A percentile compares a stretch with the other conserved stretches of the same genome.
Evolutionary conservation across 225 moss, liverwort and hornwort genomes (phyloP).

Genomic region (Physcomitrellopsis africana): DNA sequence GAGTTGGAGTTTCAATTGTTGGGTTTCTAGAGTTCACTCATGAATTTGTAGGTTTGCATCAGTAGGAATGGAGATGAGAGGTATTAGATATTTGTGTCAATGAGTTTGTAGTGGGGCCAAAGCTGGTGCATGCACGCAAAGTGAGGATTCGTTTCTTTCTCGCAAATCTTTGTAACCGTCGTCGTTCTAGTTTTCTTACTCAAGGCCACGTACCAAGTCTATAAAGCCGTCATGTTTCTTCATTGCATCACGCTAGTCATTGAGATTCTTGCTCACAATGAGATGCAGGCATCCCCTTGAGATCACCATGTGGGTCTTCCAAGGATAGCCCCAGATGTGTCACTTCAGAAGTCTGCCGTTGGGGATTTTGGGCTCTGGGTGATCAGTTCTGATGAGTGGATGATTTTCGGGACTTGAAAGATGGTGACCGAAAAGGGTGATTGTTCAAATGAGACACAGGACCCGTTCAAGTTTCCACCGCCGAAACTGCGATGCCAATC

Average conservation of each 20-base stretch:
- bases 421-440: constrained; percentile 27
- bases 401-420: not conserved
- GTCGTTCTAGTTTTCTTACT: constrained; percentile 30
- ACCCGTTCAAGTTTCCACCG: constrained; percentile 26
- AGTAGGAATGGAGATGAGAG: no score
- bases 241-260: constrained; percentile 31
- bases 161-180: constrained; percentile 45
- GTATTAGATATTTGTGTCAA: not conserved
- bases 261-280: constrained; percentile 30
- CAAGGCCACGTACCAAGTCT: constrained; percentile 41
- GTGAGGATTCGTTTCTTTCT: constrained; percentile 28
- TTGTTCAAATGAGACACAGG: constrained; percentile 28
- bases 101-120: not conserved
- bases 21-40: not conserved
- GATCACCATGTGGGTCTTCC: not conserved
- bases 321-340: not conserved
- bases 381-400: not conserved
- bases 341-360: not conserved
- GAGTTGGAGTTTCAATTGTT: not conserved
- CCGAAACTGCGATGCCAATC: constrained; percentile 30
- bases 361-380: not conserved
- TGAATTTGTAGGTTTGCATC: not conserved
- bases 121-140: constrained; percentile 17
- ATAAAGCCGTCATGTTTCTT: constrained; percentile 43
- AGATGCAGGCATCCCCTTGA: constrained; percentile 23